Evolutionary conservation across 2,329 filamentous ascomycete genomes (phyloP).

Genomic region (Arthrobotrys megalospora): DNA sequence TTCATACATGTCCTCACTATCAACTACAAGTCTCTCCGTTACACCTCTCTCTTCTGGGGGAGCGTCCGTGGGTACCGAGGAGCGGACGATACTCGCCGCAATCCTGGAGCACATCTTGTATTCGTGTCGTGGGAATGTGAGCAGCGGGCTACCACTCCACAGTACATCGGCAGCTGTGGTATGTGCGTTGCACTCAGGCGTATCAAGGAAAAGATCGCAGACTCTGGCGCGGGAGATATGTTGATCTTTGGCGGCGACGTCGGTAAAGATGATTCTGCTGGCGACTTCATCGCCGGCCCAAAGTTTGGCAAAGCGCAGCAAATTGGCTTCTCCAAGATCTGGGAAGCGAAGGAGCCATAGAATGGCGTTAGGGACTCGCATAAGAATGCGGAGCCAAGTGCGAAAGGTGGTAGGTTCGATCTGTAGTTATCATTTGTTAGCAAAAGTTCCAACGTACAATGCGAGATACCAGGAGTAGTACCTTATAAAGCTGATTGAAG

Average conservation of each 20-base stretch:
- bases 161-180: constrained; percentile 96
- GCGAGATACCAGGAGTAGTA: constrained; percentile 68
- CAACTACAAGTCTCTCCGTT: constrained; percentile 79
- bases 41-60: constrained; percentile 78
- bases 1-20: constrained; percentile 83
- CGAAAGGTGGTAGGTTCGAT: constrained; percentile 98
- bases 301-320: constrained; percentile 81
- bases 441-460: constrained; percentile 16
- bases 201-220: constrained; percentile 95
- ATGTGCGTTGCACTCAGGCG: constrained; percentile 97
- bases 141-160: constrained; percentile 93
- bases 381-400: constrained; percentile 92
- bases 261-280: constrained; percentile 90
- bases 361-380: constrained; percentile 86
- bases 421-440: constrained; percentile 69
- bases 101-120: constrained; percentile 99
- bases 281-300: constrained; percentile 92
- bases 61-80: constrained; percentile 80
- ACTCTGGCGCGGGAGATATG: constrained; percentile 93
- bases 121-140: constrained; percentile 90
- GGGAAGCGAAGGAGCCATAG: constrained; percentile 98
- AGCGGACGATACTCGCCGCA: constrained; percentile 93
- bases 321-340: constrained; percentile 88
- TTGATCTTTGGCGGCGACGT: constrained; percentile 93
- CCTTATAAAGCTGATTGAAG: constrained; percentile 99